Conservation (phyloP, 129 eudicot genomes). For the Heracleum sosnowskyi region DNA sequence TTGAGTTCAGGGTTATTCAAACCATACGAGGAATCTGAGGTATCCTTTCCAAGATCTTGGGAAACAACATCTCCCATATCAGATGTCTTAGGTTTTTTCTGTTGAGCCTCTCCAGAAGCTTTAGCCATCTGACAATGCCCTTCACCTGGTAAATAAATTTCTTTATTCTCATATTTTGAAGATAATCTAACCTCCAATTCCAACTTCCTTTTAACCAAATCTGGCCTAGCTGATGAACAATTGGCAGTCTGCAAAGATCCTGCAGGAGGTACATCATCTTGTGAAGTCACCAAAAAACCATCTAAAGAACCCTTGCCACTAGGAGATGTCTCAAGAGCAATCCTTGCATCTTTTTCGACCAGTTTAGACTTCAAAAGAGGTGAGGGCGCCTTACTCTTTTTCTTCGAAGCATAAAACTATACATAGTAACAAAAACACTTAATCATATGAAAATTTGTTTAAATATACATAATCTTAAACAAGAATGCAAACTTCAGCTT, state of each 20-base stretch:
- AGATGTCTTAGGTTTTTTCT: constrained; percentile 8
- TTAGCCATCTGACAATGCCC: constrained; percentile 16
- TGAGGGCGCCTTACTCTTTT: constrained; percentile 51
- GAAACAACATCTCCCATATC: constrained; percentile 14
- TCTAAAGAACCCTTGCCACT: constrained; percentile 73
- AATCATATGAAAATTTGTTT: too few species aligned
- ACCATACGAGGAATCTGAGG: constrained; percentile 14
- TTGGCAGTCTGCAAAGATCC: constrained; percentile 25
- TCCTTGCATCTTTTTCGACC: constrained; percentile 43
- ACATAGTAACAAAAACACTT: constrained; percentile 10
- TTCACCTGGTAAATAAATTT: constrained; percentile 10
- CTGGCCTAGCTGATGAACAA: constrained; percentile 32
- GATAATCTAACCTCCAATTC: constrained; percentile 42
- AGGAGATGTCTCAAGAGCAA: constrained; percentile 55
- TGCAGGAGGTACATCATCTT: constrained; percentile 27
- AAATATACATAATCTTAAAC: too few species aligned
- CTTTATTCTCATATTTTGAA: constrained; percentile 22
- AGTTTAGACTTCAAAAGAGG: constrained; percentile 40
- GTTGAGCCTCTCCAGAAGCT: constrained; percentile 12
- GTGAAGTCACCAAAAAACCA: constrained; percentile 52
- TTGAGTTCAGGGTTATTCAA: constrained; percentile 44
- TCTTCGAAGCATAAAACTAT: constrained; percentile 79
- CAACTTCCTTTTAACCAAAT: constrained; percentile 60
- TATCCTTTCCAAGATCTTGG: constrained; percentile 9
- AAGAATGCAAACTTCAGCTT: not conserved